Evolutionary conservation across 164 flowering plant genomes (phyloP).

Genomic region (Vitis amurensis): DNA sequence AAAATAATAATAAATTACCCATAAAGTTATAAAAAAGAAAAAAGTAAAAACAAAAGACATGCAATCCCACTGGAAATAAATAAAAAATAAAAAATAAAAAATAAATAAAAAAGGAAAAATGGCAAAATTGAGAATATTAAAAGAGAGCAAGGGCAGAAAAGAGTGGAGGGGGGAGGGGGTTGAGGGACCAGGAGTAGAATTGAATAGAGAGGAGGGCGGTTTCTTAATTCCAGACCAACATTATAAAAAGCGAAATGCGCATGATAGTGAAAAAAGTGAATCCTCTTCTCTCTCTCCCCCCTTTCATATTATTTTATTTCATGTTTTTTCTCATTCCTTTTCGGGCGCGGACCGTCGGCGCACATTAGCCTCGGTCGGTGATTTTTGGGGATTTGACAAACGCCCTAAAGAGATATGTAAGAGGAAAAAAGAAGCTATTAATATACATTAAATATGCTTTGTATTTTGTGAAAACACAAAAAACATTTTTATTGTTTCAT

Average conservation of each 20-base stretch:
- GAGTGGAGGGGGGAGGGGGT: neutral
- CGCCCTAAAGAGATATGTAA: too few species aligned
- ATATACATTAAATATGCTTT: too few species aligned
- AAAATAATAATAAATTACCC: too few species aligned
- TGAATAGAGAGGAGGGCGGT: conserved; percentile 18
- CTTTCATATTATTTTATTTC: conserved; percentile 3
- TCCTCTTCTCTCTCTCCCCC: neutral
- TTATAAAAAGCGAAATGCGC: conserved; percentile 6
- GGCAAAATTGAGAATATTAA: neutral
- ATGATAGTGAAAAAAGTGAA: conserved; percentile 3
- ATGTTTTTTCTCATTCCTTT: neutral
- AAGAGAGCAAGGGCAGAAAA: neutral
- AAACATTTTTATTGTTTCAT: conserved; percentile 9
- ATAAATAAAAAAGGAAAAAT: neutral
- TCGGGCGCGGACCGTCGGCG: conserved; percentile 30
- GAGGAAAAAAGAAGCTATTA: too few species aligned
- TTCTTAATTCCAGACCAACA: conserved; percentile 41
- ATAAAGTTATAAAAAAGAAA: too few species aligned
- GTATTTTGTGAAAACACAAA: too few species aligned
- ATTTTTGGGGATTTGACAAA: neutral
- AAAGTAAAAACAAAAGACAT: too few species aligned
- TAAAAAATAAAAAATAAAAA: neutral
- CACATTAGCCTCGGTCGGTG: conserved; percentile 14
- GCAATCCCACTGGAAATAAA: too few species aligned
- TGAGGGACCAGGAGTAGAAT: neutral